Conservation (phyloP, 1,139 yeast genomes). For the Chernovozyma sophiae-reginae region DNA sequence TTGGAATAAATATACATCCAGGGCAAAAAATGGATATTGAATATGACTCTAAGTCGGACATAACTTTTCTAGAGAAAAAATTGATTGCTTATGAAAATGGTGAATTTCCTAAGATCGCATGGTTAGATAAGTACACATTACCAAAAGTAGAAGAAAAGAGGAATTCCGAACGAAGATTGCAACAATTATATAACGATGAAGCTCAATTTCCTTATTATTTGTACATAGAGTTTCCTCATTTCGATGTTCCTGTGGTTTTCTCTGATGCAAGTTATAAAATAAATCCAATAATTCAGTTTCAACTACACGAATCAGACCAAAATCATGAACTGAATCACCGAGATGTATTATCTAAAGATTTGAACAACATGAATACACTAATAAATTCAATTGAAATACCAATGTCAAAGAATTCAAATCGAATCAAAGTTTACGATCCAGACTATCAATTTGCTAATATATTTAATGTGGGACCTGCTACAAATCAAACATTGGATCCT, state of each 20-base stretch:
- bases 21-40: conserved; percentile 12
- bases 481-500: conserved; percentile 49
- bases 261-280: conserved; percentile 47
- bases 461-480: background rate
- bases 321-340: conserved; percentile 3
- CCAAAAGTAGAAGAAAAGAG: conserved; percentile 48
- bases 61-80: conserved; percentile 44
- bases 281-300: conserved; percentile 7
- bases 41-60: conserved; percentile 20
- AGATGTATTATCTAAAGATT: conserved; percentile 1
- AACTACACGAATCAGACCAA: conserved; percentile 6
- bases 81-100: conserved; percentile 68
- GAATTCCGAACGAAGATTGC: conserved; percentile 11
- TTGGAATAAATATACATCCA: conserved; percentile 13
- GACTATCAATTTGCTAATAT: conserved; percentile 24
- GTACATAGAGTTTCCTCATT: conserved; percentile 67
- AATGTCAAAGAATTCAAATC: conserved; percentile 11
- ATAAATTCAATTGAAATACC: conserved; percentile 37
- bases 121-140: conserved; percentile 74
- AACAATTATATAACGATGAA: conserved; percentile 17
- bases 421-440: conserved; percentile 33
- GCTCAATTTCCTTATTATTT: conserved; percentile 38
- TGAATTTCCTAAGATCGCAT: conserved; percentile 54
- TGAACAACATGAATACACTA: conserved; percentile 21
- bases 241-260: conserved; percentile 78